Conservation (phyloP, 2,329 filamentous ascomycete species). For the Epichloe elymi region DNA sequence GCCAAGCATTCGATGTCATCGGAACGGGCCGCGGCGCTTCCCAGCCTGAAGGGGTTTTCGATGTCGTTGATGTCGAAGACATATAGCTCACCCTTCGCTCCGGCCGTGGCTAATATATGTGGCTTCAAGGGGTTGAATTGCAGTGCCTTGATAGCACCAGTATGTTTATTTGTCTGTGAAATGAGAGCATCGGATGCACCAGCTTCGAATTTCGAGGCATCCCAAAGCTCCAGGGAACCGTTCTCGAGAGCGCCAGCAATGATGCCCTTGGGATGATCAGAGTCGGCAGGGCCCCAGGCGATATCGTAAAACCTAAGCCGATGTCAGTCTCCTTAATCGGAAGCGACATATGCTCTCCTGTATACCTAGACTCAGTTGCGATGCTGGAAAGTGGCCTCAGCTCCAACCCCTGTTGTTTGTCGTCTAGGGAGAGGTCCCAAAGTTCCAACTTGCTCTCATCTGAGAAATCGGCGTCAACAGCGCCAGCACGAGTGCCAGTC, state of each 20-base stretch:
- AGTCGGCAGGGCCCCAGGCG: slow-evolving; percentile 76
- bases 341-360: background rate
- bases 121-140: slow-evolving; percentile 93
- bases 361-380: slow-evolving; percentile 76
- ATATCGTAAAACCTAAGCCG: slow-evolving; percentile 79
- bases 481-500: slow-evolving; percentile 87
- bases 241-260: slow-evolving; percentile 94
- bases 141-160: slow-evolving; percentile 79
- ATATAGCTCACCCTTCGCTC: slow-evolving; percentile 90
- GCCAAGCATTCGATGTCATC: slow-evolving; percentile 94
- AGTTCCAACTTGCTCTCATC: slow-evolving; percentile 93
- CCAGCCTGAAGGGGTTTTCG: slow-evolving; percentile 75
- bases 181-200: slow-evolving; percentile 61
- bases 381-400: slow-evolving; percentile 76
- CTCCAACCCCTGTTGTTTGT: slow-evolving; percentile 62
- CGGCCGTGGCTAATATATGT: slow-evolving; percentile 83
- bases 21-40: slow-evolving; percentile 73
- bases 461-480: slow-evolving; percentile 93
- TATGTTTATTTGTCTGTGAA: slow-evolving; percentile 79
- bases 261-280: slow-evolving; percentile 69
- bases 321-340: slow-evolving; percentile 6
- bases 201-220: slow-evolving; percentile 56
- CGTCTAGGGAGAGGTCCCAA: slow-evolving; percentile 85
- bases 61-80: slow-evolving; percentile 91
- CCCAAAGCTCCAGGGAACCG: slow-evolving; percentile 86